Evolutionary conservation across 2,329 filamentous ascomycete genomes (phyloP), one percentile per base, ranked within the genome.

Genomic region (Nannizzia gypsea): DNA sequence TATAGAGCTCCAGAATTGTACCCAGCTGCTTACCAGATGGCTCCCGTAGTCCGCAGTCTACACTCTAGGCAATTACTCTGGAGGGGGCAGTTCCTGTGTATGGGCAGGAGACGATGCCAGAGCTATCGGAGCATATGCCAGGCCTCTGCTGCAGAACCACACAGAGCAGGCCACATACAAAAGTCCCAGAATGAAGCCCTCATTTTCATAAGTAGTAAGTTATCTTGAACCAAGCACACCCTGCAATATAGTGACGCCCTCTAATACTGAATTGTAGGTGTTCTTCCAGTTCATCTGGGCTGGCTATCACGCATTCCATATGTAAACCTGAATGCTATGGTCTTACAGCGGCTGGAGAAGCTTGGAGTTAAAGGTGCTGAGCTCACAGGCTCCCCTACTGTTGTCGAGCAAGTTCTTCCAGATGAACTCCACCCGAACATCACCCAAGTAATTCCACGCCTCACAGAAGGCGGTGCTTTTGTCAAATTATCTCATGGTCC

Each of bases 381-480:
- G 31, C 78, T 81, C 13, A 79, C 81, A 6, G 81, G 86, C 61
- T 82, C 84, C 0, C 68, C 76, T 26, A 73, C 74, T 34, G 77
- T 86, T 17, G 74, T 84, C 13, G 73, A 81, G 52, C 80, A 80
- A 59, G 86, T 85, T 0, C 82, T 89, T 24, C 87, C 87, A 0
- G 71, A 77, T 3, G 79, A 79, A 8, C 67, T 86, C 1, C 77
- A 82, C 0, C 76, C 95, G 55, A 84, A 86, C 61, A 83, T 96
- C 54, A 88, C 85, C 2, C 87, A 95, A 67, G 86, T 96, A 15
- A 73, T 96, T 17, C 90, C 91, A 0, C 82, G 90, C 2, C 78
- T 95, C 28, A 91, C 95, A 67, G 93, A 99, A 69, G 93, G 93
- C 15, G 93, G 93, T 11, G 90, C 89, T 0, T 97, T 95, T 70